These are phyloP conservation scores for Sporopachydermia lactativora DNA, from an alignment of 805 yeast genomes.

Conservation along the genomic window DNA sequence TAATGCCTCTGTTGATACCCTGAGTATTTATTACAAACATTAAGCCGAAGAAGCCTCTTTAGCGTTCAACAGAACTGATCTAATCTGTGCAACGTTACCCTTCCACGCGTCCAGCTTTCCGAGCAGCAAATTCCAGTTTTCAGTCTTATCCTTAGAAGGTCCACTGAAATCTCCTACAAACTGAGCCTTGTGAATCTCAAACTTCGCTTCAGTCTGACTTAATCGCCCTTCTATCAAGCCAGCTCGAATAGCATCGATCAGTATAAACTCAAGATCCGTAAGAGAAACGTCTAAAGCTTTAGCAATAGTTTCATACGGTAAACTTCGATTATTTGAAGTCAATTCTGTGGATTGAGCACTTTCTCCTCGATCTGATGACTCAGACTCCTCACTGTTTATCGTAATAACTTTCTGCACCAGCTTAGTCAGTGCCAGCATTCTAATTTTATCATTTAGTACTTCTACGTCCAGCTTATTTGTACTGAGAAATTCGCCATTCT, in stretches of 20 bases:
- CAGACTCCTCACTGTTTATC: conserved; percentile 3
- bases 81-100: not conserved
- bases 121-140: not conserved
- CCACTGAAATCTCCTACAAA: conserved; percentile 22
- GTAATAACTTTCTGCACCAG: conserved; percentile 8
- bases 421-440: conserved; percentile 16
- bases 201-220: conserved; percentile 22
- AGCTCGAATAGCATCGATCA: conserved; percentile 27
- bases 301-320: conserved; percentile 19
- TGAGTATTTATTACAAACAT: too few species aligned
- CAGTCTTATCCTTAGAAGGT: conserved; percentile 1
- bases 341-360: not conserved
- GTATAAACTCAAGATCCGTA: conserved; percentile 23
- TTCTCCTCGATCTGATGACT: conserved; percentile 12
- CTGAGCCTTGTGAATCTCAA: conserved; percentile 22
- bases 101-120: not conserved
- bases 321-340: not conserved
- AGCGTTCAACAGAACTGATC: not conserved
- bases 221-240: conserved; percentile 28
- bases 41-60: too few species aligned
- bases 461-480: conserved; percentile 6
- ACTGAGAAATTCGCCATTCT: conserved; percentile 5
- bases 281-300: conserved; percentile 16
- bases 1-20: too few species aligned
- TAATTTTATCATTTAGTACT: conserved; percentile 14